Base-by-base conservation (phyloP, 106 monocot species). In the Dendrobium nobile region DNA sequence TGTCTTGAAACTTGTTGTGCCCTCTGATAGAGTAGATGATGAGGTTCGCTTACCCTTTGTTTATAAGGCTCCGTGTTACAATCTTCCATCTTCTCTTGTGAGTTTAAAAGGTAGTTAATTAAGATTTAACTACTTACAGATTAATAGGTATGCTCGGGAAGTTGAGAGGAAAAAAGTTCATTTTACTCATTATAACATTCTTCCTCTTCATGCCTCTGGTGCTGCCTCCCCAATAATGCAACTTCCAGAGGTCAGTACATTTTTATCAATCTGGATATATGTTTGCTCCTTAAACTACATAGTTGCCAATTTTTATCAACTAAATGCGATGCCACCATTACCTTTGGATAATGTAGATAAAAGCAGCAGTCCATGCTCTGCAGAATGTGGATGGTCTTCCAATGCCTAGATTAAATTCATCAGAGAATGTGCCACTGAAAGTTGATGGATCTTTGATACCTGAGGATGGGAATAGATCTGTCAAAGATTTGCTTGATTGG, bases 401-500 rank as follows among this genome's bases (percentile, higher is more conserved):
- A 77, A 84, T 26, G 86, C 89, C 94, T 10, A 89, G 75, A 86
- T 20, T 81, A 45, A 79, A 84, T 8, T 22, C 79, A 73, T 24
- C 75, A 67, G 75, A 26, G 1, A 31, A 79, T 61, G 7, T 61
- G n/a, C 77, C 73, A 24, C 73, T 80, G 72, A 77, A 40, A 76
- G 70, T 75, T 83, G 85, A 86, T 77, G 85, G 80, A 45, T 81
- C 65, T 44, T 80, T 76, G 68, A 70, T 82, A 75, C 80, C 79
- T 78, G 77, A 73, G 31, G 90, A 81, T 76, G 81, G 79, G 41
- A 88, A 70, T 44, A 85, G 70, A 79, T 78, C 83, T 56, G 56
- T 84, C 41, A 76, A 78, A 86, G 94, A 97, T 91, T 90, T 97
- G 84, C 89, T 97, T 70, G 97, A 97, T 83, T 97, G 97, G 97